Percentiles rank a stretch among this genome's conserved stretches.
Evolutionary conservation across 2,329 filamentous ascomycete species (phyloP).

Genomic region (Aspergillus sp.): DNA sequence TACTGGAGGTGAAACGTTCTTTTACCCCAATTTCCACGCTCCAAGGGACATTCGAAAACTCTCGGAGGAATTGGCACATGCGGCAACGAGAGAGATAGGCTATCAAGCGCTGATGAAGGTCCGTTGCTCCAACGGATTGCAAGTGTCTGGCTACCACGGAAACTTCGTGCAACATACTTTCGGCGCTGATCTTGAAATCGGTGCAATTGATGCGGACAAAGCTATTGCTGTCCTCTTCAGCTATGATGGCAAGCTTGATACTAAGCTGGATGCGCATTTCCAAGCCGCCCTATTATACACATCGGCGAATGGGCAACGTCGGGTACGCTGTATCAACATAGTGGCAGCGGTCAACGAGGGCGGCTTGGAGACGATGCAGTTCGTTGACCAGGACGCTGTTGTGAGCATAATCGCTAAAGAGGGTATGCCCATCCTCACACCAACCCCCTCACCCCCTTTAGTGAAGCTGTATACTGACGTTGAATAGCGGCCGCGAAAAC

Average conservation of each 20-base stretch:
- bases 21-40: slow-evolving; percentile 93
- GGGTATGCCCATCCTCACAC: slow-evolving; percentile 34
- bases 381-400: slow-evolving; percentile 93
- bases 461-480: slow-evolving; percentile 21
- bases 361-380: slow-evolving; percentile 81
- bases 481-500: slow-evolving; percentile 74
- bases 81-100: slow-evolving; percentile 84
- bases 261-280: slow-evolving; percentile 96
- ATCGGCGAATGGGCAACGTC: slow-evolving; percentile 80
- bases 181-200: slow-evolving; percentile 91
- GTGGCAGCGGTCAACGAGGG: slow-evolving; percentile 89
- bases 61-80: slow-evolving; percentile 79
- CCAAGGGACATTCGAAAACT: slow-evolving; percentile 83
- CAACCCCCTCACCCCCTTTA: not conserved
- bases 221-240: slow-evolving; percentile 87
- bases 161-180: slow-evolving; percentile 97
- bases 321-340: slow-evolving; percentile 89
- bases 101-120: slow-evolving; percentile 98
- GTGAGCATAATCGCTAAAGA: slow-evolving; percentile 88
- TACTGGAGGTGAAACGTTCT: slow-evolving; percentile 94
- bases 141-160: slow-evolving; percentile 90
- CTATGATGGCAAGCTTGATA: slow-evolving; percentile 96
- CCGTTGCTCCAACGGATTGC: slow-evolving; percentile 91
- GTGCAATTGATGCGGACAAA: slow-evolving; percentile 89
- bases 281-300: slow-evolving; percentile 94